Base-by-base conservation (phyloP, 2,329 filamentous ascomycete genomes). In the Ambrosiella cleistominuta region DNA sequence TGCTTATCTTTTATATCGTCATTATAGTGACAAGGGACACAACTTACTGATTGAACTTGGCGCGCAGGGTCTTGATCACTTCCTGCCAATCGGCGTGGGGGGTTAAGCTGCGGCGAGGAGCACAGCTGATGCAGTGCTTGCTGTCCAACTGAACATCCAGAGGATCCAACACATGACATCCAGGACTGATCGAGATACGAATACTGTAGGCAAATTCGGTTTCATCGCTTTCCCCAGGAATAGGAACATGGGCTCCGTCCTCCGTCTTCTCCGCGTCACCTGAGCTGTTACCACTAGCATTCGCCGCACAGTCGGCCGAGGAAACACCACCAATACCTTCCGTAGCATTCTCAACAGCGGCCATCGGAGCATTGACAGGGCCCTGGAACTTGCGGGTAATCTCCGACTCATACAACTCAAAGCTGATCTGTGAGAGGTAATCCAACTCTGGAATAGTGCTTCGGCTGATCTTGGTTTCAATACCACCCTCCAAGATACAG, bases 391-490 rank as follows among this genome's bases (percentile, higher is more conserved):
- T 82, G 37, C 59, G 59, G 19, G 54, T 57, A 63, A 89, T 91
- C 69, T 93, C 88, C 13, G 88, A 91, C 69, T 98, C 93, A 71
- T 98, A 98, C 36, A 98, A 77, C 72, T 98, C 93, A 64, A 98
- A 98, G 69, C 88, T 95, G 67, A 98, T 97, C 68, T 97, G 93
- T 7, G 87, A 94, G 36, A 98, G 81, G 68, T 98, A 98, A 69
- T 98, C 93, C 39, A 98, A 82, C 71, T 98, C 93, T 0, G 93
- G 93, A 63, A 98, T 98, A 45, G 88, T 89, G 66, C 88, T 90
- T 42, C 94, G 85, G 65, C 88, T 86, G 66, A 98, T 97, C 73
- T 98, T 98, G 27, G 91, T 96, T 67, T 94, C 86, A 63, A 98
- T 87, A 37, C 93, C 94, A 61, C 94, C 93, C 69, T 98, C 93